Evolutionary conservation across 1,139 yeast species (phyloP).

Genomic region (Hyphopichia pseudoburtonii): DNA sequence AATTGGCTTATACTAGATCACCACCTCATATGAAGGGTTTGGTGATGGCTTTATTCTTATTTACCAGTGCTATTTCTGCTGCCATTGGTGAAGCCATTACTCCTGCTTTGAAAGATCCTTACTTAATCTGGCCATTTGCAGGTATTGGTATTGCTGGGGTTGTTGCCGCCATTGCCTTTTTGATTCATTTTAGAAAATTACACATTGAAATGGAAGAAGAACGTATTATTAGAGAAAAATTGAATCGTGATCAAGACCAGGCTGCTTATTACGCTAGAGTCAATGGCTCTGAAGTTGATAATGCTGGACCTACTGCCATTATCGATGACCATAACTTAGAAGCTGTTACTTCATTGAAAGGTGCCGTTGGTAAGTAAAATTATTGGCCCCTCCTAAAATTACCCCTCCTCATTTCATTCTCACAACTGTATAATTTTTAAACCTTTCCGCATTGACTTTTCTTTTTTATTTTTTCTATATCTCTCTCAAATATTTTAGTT

Average conservation of each 20-base stretch:
- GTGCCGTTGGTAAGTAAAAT: constrained; percentile 20
- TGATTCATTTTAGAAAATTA: constrained; percentile 51
- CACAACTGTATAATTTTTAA: too few species aligned
- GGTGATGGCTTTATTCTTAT: constrained; percentile 64
- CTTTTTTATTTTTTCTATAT: too few species aligned
- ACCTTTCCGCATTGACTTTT: too few species aligned
- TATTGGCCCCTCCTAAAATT: too few species aligned
- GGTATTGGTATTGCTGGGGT: constrained; percentile 50
- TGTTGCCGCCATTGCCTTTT: constrained; percentile 42
- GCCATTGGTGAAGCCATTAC: constrained; percentile 58
- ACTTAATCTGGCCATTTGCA: constrained; percentile 55
- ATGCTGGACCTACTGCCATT: constrained; percentile 5
- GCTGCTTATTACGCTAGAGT: not conserved
- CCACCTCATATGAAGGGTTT: constrained; percentile 68
- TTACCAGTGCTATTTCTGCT: constrained; percentile 59
- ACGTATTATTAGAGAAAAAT: constrained; percentile 26
- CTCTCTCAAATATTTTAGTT: too few species aligned
- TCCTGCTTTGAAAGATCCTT: constrained; percentile 54
- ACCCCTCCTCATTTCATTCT: too few species aligned
- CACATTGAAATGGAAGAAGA: constrained; percentile 52
- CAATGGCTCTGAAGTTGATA: constrained; percentile 1
- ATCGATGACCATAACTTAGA: constrained; percentile 16
- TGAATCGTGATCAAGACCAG: constrained; percentile 13
- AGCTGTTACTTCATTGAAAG: constrained; percentile 21
- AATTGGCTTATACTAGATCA: constrained; percentile 68